Percentiles rank a stretch among this genome's conserved stretches.
phyloP scores from a whole-genome alignment of 495 filamentous ascomycete genomes.

The Lophiostoma macrostomum region DNA sequence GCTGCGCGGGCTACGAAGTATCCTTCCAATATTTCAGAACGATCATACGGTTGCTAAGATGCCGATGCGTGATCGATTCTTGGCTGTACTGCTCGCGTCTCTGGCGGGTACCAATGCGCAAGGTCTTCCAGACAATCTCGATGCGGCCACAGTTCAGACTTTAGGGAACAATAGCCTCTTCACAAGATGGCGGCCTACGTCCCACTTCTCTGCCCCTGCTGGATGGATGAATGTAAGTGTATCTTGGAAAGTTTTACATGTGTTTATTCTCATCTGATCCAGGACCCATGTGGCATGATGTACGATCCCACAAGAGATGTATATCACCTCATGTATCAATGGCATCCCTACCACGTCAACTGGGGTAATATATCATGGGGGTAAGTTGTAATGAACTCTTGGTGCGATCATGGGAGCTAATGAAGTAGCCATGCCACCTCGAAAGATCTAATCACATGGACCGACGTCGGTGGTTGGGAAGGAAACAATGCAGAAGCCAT shows the following conservation, averaged over 20 bases:
- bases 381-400: slow-evolving; percentile 1
- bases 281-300: slow-evolving; percentile 54
- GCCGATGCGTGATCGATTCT: too few relatives aligned
- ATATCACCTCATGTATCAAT: slow-evolving; percentile 44
- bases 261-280: background rate
- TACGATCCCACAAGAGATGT: slow-evolving; percentile 50
- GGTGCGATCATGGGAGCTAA: background rate
- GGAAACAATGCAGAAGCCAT: slow-evolving; percentile 37
- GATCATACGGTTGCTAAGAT: too few relatives aligned
- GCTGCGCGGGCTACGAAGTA: too few relatives aligned
- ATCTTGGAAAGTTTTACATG: background rate
- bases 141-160: slow-evolving; percentile 25
- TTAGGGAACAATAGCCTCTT: slow-evolving; percentile 43
- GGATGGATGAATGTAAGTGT: slow-evolving; percentile 52
- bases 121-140: slow-evolving; percentile 5
- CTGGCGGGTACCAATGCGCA: too few relatives aligned
- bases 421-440: slow-evolving; percentile 41
- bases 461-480: slow-evolving; percentile 42
- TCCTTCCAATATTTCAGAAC: too few relatives aligned
- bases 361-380: slow-evolving; percentile 37
- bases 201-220: slow-evolving; percentile 50
- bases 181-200: slow-evolving; percentile 49
- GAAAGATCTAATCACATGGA: slow-evolving; percentile 36
- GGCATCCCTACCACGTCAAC: slow-evolving; percentile 44
- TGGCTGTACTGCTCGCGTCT: too few relatives aligned